Evolutionary conservation across 305 asterid species (phyloP).

Genomic region (Fraxinus nigra): DNA sequence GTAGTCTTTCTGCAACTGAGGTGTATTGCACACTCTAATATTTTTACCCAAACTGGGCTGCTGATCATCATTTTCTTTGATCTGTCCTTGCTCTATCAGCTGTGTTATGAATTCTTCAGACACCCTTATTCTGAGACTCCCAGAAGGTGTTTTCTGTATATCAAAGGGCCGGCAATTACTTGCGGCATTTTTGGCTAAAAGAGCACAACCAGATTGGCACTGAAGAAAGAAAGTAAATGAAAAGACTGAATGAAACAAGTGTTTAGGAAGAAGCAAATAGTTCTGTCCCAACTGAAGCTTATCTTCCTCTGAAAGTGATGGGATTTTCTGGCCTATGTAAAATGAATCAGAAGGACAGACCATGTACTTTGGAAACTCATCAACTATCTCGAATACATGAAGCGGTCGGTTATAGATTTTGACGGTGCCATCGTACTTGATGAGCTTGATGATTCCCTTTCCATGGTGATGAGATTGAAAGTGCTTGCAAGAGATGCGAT

Average conservation of each 20-base stretch:
- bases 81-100: conserved; percentile 13
- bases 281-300: conserved; percentile 44
- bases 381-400: conserved; percentile 37
- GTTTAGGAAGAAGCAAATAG: conserved; percentile 55
- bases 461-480: not conserved
- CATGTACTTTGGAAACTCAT: conserved; percentile 54
- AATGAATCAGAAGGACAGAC: conserved; percentile 52
- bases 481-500: not conserved
- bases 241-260: conserved; percentile 43
- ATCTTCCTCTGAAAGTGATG: conserved; percentile 12
- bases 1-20: conserved; percentile 48
- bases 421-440: conserved; percentile 41
- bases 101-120: conserved; percentile 33
- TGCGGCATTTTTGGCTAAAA: not conserved
- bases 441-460: conserved; percentile 21
- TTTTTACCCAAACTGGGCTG: not conserved
- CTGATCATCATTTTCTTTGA: not conserved
- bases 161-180: conserved; percentile 30
- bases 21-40: conserved; percentile 37
- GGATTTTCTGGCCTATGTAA: conserved; percentile 45
- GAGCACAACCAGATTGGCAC: conserved; percentile 25
- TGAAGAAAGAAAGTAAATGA: conserved; percentile 42
- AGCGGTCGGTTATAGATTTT: conserved; percentile 37
- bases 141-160: conserved; percentile 45
- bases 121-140: conserved; percentile 43